phyloP scores from a whole-genome alignment of 2,329 filamentous ascomycete species.

The Trichocomaceae sp. region DNA sequence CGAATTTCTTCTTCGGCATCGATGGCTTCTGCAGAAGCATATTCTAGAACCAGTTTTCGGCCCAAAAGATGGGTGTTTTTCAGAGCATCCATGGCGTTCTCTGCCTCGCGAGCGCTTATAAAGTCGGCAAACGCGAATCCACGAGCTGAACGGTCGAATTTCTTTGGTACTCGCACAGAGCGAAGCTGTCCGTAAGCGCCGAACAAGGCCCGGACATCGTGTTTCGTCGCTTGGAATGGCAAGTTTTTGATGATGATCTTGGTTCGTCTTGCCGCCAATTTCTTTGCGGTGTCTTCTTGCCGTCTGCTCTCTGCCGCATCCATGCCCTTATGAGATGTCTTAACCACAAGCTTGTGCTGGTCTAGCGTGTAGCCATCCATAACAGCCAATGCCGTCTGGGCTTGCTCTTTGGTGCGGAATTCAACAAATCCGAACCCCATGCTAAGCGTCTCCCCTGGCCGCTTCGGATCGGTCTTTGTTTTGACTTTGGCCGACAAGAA shows the following conservation, averaged over 20 bases:
- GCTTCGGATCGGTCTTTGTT: conserved; percentile 89
- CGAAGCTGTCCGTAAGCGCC: conserved; percentile 86
- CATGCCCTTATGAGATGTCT: conserved; percentile 75
- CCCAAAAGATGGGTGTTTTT: conserved; percentile 90
- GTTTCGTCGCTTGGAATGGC: conserved; percentile 90
- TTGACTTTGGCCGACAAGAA: conserved; percentile 88
- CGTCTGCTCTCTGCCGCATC: conserved; percentile 84
- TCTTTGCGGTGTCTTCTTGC: conserved; percentile 76
- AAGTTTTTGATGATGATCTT: conserved; percentile 98
- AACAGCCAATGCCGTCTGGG: conserved; percentile 69
- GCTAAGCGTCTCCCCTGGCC: conserved; percentile 76
- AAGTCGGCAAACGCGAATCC: conserved; percentile 98
- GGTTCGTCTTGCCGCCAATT: conserved; percentile 66
- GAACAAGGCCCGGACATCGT: conserved; percentile 80
- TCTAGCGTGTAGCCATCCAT: conserved; percentile 90
- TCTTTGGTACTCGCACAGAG: conserved; percentile 89
- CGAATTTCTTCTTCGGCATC: conserved; percentile 94
- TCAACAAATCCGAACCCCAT: conserved; percentile 98
- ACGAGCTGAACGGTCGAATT: conserved; percentile 79
- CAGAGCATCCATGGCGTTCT: conserved; percentile 83
- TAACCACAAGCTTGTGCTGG: conserved; percentile 75
- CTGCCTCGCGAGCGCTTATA: conserved; percentile 79
- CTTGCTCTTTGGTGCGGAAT: conserved; percentile 70
- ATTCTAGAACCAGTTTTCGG: conserved; percentile 81
- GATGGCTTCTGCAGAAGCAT: conserved; percentile 77